Conservation (phyloP, 2,329 filamentous ascomycete species). For the Aspergillus aculeatus region DNA sequence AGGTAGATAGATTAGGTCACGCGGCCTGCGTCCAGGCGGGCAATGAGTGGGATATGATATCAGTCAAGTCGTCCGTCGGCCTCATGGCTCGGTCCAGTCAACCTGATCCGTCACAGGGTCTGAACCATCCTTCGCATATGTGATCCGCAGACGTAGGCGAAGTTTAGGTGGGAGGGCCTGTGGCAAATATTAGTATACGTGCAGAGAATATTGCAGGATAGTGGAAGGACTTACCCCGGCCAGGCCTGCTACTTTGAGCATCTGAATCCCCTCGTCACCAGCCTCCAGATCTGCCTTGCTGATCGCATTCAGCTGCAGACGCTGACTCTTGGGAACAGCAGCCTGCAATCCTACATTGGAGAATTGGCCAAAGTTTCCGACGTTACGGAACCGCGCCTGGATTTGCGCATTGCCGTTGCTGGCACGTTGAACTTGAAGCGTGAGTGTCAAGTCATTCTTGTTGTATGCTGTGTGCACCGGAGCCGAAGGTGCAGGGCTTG, state of each 20-base stretch:
- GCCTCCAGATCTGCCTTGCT: conserved; percentile 73
- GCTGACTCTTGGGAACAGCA: conserved; percentile 94
- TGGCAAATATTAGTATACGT: conserved; percentile 21
- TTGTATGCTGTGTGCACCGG: conserved; percentile 72
- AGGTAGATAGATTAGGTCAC: neutral
- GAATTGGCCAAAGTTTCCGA: conserved; percentile 62
- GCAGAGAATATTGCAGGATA: conserved; percentile 6
- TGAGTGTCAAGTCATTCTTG: conserved; percentile 79
- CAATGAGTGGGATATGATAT: neutral
- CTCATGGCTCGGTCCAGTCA: conserved; percentile 82
- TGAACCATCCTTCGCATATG: conserved; percentile 68
- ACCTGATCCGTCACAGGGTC: conserved; percentile 84
- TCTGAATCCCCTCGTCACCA: conserved; percentile 81
- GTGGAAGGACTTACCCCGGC: conserved; percentile 75
- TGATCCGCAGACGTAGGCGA: conserved; percentile 80
- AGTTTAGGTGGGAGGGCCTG: conserved; percentile 70
- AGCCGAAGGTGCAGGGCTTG: conserved; percentile 45
- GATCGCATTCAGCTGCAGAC: conserved; percentile 86
- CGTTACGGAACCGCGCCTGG: conserved; percentile 79
- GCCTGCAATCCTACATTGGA: conserved; percentile 83
- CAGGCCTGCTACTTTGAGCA: conserved; percentile 81
- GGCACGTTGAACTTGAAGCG: conserved; percentile 80
- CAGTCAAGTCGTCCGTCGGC: neutral
- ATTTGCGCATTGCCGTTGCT: conserved; percentile 70
- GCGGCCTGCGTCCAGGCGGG: neutral